Base-by-base conservation (phyloP, 768 basidiomycete species). In the Podaxis sp. region DNA sequence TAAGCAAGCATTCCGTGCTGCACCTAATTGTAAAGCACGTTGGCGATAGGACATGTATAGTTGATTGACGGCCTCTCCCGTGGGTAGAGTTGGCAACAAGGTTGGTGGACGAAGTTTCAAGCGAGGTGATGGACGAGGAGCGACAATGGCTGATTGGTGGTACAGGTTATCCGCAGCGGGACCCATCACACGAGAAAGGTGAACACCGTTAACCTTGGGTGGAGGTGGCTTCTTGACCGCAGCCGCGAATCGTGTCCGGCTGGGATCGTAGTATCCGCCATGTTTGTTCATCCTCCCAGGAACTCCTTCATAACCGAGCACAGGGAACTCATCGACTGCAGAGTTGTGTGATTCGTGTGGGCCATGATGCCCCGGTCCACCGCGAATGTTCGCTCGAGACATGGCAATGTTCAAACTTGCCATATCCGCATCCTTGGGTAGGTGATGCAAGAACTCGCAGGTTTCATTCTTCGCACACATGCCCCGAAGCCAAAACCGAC, bases 401-500 rank as follows among this genome's bases (percentile, higher is more conserved):
- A 94, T 84, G 26, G 87, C 87, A 40, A 82, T 80, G 64, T 85
- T 87, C 60, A 95, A 78, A 62, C 84, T 81, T 48, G 86, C 74
- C 40, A 94, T 82, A 70, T 97, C 95, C 44, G 91, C 88, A 66
- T 95, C 90, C 67, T 91, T 88, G 5, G 93, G 94, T 4, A 96
- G 78, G 72, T 93, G 91, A 71, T 97, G 96, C 71, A 97, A 76
- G 76, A 99, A 99, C 76, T 98, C 97, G 85, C 96, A 99, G 66
- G 84, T 86, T 62, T 96, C 95, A 59, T 95, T 92, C 74, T 99
- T 99, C 33, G 96, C 93, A 71, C 97, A 99, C 50, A 95, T 95
- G 4, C 96, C 96, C 56, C 96, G 86, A 33, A 99, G 83, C 97
- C 97, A 99, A 80, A 99, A 99, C 38, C 97, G 90, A 77, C 92